Evolutionary conservation across 2,329 filamentous ascomycete genomes (phyloP).

Genomic region (Periconia digitata): DNA sequence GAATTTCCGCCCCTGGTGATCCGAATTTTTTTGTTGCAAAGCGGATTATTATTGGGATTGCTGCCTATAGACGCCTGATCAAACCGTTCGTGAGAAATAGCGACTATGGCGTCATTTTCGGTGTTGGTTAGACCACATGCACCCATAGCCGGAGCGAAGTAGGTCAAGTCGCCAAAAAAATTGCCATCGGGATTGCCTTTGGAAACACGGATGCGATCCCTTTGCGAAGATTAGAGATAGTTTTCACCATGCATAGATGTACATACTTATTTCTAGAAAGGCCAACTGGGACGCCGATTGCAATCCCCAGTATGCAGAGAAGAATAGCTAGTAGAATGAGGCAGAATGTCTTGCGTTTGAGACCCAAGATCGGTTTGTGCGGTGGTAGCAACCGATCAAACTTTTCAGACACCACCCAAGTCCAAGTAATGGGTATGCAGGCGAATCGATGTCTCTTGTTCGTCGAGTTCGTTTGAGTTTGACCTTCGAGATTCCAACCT

Average conservation of each 20-base stretch:
- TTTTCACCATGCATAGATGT: background rate
- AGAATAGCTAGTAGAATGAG: slow-evolving; percentile 30
- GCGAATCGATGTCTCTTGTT: slow-evolving; percentile 9
- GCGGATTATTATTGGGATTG: slow-evolving; percentile 63
- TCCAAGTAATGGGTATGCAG: slow-evolving; percentile 14
- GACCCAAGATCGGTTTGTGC: slow-evolving; percentile 35
- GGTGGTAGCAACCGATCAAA: slow-evolving; percentile 43
- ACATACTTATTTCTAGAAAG: slow-evolving; percentile 25
- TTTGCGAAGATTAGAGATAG: background rate
- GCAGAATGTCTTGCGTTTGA: slow-evolving; percentile 43
- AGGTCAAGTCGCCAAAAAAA: slow-evolving; percentile 64
- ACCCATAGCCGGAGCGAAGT: slow-evolving; percentile 67
- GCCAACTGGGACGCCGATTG: slow-evolving; percentile 48
- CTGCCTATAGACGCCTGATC: slow-evolving; percentile 58
- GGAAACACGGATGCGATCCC: slow-evolving; percentile 19
- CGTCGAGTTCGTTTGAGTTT: background rate
- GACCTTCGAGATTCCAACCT: background rate
- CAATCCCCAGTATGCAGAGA: slow-evolving; percentile 40
- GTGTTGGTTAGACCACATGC: slow-evolving; percentile 65
- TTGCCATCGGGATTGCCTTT: slow-evolving; percentile 52
- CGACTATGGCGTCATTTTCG: slow-evolving; percentile 61
- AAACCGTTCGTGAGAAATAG: slow-evolving; percentile 68
- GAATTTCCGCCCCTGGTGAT: slow-evolving; percentile 56
- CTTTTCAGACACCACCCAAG: slow-evolving; percentile 29
- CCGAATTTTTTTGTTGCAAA: slow-evolving; percentile 69